These are phyloP conservation scores for Podaxis sp. DNA, from an alignment of 768 basidiomycete species.

Conservation along the genomic window DNA sequence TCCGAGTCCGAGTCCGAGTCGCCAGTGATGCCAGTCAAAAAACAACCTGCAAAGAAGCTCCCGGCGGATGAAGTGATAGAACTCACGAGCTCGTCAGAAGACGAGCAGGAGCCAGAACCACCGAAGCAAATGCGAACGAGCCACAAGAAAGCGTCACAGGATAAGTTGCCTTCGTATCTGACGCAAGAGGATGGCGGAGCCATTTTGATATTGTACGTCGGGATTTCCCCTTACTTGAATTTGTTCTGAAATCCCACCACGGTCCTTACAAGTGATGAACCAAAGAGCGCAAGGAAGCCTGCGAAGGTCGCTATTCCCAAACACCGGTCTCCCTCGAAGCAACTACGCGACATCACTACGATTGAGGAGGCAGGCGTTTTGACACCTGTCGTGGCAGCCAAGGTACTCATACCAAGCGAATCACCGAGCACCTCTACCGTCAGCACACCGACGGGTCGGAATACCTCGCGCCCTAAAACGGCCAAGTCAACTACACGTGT, in stretches of 20 bases:
- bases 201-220: conserved; percentile 31
- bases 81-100: conserved; percentile 5
- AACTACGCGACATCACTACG: neutral
- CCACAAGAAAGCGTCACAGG: neutral
- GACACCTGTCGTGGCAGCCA: neutral
- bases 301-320: conserved; percentile 20
- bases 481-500: conserved; percentile 21
- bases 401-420: neutral
- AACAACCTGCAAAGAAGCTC: conserved; percentile 29
- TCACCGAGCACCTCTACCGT: neutral
- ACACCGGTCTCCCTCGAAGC: neutral
- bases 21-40: conserved; percentile 21
- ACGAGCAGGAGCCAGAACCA: neutral
- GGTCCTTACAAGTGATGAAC: conserved; percentile 39
- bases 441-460: neutral
- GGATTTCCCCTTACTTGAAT: neutral
- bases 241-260: neutral
- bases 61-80: conserved; percentile 2
- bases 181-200: conserved; percentile 24
- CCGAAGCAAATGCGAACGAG: neutral
- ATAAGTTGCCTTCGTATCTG: neutral
- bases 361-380: conserved; percentile 16
- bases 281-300: conserved; percentile 46
- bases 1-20: conserved; percentile 25
- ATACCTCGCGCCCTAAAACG: neutral